These are phyloP conservation scores for Umbelopsis vinacea DNA, from an alignment of 192 early-diverging fungal genomes.

Conservation along the genomic window DNA sequence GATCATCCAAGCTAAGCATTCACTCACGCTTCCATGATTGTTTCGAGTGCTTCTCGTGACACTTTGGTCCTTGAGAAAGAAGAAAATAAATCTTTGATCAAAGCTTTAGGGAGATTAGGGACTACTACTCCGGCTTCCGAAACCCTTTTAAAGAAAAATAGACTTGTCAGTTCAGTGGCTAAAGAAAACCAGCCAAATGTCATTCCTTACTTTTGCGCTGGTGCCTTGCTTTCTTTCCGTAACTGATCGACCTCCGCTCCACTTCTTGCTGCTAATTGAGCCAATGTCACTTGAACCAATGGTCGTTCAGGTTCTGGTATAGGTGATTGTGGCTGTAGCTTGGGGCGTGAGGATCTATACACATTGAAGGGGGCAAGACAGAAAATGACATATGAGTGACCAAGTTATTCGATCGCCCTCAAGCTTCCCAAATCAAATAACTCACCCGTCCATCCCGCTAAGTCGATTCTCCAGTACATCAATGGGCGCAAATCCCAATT, in stretches of 20 bases:
- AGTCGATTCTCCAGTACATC: neutral
- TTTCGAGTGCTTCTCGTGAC: conserved; percentile 43
- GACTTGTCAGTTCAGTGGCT: no score
- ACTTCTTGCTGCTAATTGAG: conserved; percentile 14
- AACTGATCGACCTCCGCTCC: neutral
- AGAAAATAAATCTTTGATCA: conserved; percentile 38
- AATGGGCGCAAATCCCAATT: conserved; percentile 3
- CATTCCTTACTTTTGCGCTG: neutral
- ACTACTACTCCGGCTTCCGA: conserved; percentile 36
- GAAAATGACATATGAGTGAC: neutral
- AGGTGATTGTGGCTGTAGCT: conserved; percentile 6
- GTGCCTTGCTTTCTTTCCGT: neutral
- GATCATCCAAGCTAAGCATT: neutral
- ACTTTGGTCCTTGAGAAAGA: conserved; percentile 41
- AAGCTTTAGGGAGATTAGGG: conserved; percentile 36
- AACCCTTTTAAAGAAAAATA: conserved; percentile 22
- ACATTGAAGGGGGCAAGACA: neutral
- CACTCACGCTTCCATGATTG: conserved; percentile 46
- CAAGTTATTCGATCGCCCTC: neutral
- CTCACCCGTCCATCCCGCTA: neutral
- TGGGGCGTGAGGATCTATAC: neutral
- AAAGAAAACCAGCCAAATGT: neutral
- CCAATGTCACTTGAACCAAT: neutral
- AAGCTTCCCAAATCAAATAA: neutral
- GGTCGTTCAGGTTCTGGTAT: neutral